Evolutionary conservation across 148 eudicot genomes (phyloP), one percentile per base, ranked within the genome.

Genomic region (Talinum fruticosum): DNA sequence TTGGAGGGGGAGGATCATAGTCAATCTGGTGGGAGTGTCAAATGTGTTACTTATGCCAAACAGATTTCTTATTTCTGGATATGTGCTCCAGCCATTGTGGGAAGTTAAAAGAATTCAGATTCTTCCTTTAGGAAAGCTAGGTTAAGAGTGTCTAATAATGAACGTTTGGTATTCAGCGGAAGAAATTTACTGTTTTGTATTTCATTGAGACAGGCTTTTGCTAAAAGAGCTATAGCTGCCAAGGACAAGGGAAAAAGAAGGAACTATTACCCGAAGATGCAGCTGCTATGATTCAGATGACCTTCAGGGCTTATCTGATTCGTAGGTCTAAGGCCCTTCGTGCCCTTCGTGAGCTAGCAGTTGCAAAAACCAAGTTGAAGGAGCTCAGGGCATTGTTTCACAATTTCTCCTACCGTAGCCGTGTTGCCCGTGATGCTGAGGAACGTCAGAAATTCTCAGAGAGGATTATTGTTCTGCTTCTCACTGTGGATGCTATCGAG

Each of bases 401-500:
- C 79, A 95, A 95, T 81, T 93, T 91, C 87, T 67, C 96, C 36
- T 95, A 91, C 69, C 89, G 97, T 35, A 93, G 89, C 54, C 94
- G 84, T 57, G 49, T 95, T 26, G 69, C 90, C 30, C 90, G 87
- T 82, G 91, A 93, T 72, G 92, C 94, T 45, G 97, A 88, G 91
- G 97, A 95, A 83, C 91, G 89, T 41, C 97, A 95, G 82, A 93
- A 82, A 78, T 95, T 92, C 73, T 72, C 96, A 2, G 97, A 95
- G 82, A 92, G 75, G 86, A 83, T 95, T 78, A 93, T 95, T 81
- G 99, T 93, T 61, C 84, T 95, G 75, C 96, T 95, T 68, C 93
- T 95, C 72, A 95, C 99, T 80, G 97, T 95, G 53, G 99, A 95
- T 79, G 87, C 87, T 79, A 92, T 95, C 65, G 96, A 95, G 99